Percentiles rank a stretch among this genome's conserved stretches.
Evolutionary conservation across 306 rosid species (phyloP).

Genomic region (Casuarina glauca): DNA sequence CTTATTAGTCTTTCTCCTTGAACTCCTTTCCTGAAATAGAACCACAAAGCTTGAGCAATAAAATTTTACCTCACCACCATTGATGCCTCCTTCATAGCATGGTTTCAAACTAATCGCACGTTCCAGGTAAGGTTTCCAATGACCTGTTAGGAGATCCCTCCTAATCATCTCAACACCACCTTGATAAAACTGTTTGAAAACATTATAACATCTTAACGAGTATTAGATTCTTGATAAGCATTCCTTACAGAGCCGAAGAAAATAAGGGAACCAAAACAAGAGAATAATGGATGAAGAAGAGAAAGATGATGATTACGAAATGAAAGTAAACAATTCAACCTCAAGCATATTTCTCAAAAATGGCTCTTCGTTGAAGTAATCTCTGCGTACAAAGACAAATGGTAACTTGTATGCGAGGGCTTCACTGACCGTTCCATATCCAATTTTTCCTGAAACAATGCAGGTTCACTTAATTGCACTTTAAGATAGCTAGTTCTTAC

Average conservation of each 20-base stretch:
- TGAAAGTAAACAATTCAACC: constrained; percentile 37
- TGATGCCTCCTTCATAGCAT: constrained; percentile 87
- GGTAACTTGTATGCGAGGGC: constrained; percentile 88
- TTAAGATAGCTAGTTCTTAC: background rate
- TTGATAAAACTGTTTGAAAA: constrained; percentile 63
- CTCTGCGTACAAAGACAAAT: constrained; percentile 97
- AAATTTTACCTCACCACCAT: constrained; percentile 88
- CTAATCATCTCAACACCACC: constrained; percentile 98
- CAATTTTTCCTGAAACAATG: constrained; percentile 80
- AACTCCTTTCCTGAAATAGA: background rate
- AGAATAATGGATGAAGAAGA: constrained; percentile 1
- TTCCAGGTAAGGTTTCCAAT: constrained; percentile 97
- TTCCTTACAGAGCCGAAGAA: constrained; percentile 14
- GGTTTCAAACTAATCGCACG: constrained; percentile 95
- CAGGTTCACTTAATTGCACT: constrained; percentile 11
- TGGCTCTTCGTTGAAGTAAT: constrained; percentile 97
- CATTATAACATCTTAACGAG: constrained; percentile 6
- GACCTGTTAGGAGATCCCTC: constrained; percentile 95
- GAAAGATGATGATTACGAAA: background rate
- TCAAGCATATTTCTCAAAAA: constrained; percentile 98
- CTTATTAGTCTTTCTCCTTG: background rate
- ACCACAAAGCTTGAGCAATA: constrained; percentile 15
- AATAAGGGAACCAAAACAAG: background rate
- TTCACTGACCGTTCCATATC: constrained; percentile 95
- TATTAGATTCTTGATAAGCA: constrained; percentile 26